Evolutionary conservation across 257 asterid species (phyloP).

Genomic region (Jacaranda mimosifolia): DNA sequence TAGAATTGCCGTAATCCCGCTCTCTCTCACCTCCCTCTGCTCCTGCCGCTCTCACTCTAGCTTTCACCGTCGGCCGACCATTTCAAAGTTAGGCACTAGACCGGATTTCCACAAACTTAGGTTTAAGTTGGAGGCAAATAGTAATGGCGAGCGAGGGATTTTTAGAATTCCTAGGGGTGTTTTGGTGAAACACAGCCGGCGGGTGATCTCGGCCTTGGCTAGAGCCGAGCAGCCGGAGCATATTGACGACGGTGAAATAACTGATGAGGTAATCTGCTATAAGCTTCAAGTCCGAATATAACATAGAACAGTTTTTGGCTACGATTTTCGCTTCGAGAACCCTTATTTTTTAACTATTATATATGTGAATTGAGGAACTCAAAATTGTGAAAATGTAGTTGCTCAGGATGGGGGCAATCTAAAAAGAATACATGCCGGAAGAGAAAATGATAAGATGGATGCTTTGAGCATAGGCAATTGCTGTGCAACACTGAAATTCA

Average conservation of each 20-base stretch:
- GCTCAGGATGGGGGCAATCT: not conserved
- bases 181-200: slow-evolving; percentile 43
- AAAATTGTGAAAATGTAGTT: slow-evolving; percentile 2
- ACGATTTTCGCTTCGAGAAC: not conserved
- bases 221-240: slow-evolving; percentile 65
- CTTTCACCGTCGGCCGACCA: slow-evolving; percentile 33
- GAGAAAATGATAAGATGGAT: too few relatives aligned
- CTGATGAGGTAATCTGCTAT: slow-evolving; percentile 54
- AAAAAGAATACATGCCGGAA: not conserved
- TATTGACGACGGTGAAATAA: slow-evolving; percentile 45
- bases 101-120: slow-evolving; percentile 43
- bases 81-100: slow-evolving; percentile 30
- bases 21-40: slow-evolving; percentile 54
- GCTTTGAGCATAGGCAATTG: not conserved
- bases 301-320: not conserved
- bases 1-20: slow-evolving; percentile 56
- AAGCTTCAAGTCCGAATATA: not conserved
- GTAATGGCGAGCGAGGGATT: slow-evolving; percentile 34
- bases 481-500: not conserved
- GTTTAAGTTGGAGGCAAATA: slow-evolving; percentile 42
- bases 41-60: slow-evolving; percentile 48
- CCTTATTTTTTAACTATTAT: not conserved
- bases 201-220: slow-evolving; percentile 58
- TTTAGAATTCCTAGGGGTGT: slow-evolving; percentile 40
- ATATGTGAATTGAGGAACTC: not conserved